Evolutionary conservation across 2,329 filamentous ascomycete genomes (phyloP), one percentile per base, ranked within the genome.

Genomic region (Trichoderma sp.): DNA sequence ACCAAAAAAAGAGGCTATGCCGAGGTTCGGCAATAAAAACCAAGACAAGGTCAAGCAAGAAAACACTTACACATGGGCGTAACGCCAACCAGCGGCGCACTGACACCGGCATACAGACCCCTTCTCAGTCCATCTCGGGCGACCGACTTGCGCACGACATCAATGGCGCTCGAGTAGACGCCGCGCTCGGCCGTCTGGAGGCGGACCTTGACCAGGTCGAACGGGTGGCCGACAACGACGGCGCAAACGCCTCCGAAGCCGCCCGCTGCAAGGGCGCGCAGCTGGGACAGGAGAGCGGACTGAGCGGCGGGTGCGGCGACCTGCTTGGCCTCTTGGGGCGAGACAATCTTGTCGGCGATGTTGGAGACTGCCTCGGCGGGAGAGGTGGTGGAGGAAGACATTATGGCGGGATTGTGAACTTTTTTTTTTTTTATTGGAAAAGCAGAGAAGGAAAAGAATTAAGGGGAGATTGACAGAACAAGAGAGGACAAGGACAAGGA

Each of bases 181-280:
- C 95, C 95, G 80, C 89, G 90, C 81, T 98, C 94, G 39, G 95
- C 93, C 2, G 95, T 99, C 84, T 99, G 95, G 79, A 99, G 84
- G 68, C 95, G 92, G 72, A 99, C 95, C 83, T 99, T 99, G 79
- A 98, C 94, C 74, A 99, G 85, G 79, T 99, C 95, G 78, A 99
- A 99, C 10, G 95, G 95, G 80, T 99, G 95, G 67, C 95, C 92
- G 69, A 98, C 94, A 50, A 99, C 79, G 66, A 99, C 95, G 67
- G 95, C 94, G 82, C 92, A 98, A 57, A 99, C 80, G 74, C 95
- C 95, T 73, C 95, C 95, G 69, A 97, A 96, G 70, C 93, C 95
- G 74, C 95, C 95, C 8, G 94, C 94, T 9, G 86, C 90, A 61
- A 99, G 87, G 50, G 94, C 95, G 69, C 94, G 90, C 71, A 97